Conservation (phyloP, 2,329 filamentous ascomycete species). For the Beauveria sp. region DNA sequence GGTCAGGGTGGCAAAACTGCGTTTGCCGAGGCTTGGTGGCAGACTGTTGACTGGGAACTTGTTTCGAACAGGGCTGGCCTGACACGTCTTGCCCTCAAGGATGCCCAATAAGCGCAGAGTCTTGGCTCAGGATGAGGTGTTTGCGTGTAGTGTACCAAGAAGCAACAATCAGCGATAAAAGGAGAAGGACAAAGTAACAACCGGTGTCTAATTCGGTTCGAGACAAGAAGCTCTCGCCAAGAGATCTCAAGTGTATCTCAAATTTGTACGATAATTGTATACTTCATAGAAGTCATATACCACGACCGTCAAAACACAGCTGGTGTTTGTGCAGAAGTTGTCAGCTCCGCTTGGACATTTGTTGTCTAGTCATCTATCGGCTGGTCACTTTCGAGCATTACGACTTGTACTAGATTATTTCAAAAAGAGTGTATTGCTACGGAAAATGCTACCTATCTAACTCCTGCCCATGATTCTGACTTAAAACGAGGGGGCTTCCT, state of each 20-base stretch:
- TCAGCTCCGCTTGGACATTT: too few species aligned
- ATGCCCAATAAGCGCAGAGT: conserved; percentile 3
- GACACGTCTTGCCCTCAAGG: conserved; percentile 28
- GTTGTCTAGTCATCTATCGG: background rate
- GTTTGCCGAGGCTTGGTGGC: conserved; percentile 81
- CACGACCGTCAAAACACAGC: background rate
- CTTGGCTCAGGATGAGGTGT: background rate
- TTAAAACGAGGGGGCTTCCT: background rate
- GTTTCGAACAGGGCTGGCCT: conserved; percentile 43
- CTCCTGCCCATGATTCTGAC: background rate
- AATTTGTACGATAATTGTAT: conserved; percentile 10
- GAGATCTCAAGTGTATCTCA: background rate
- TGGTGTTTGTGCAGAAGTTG: background rate
- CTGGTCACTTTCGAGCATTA: background rate
- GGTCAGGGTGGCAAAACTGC: conserved; percentile 65
- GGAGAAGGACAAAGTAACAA: background rate
- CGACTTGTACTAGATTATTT: background rate
- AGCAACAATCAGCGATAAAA: background rate
- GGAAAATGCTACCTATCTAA: conserved; percentile 1
- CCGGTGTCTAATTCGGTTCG: background rate
- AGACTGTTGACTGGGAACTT: conserved; percentile 73
- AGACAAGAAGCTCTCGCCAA: background rate
- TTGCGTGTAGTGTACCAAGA: background rate
- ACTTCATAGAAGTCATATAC: conserved; percentile 5
- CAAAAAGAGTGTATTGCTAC: background rate